Base-by-base conservation (phyloP, 257 asterid species). In the Fraxinus quadrangulata region DNA sequence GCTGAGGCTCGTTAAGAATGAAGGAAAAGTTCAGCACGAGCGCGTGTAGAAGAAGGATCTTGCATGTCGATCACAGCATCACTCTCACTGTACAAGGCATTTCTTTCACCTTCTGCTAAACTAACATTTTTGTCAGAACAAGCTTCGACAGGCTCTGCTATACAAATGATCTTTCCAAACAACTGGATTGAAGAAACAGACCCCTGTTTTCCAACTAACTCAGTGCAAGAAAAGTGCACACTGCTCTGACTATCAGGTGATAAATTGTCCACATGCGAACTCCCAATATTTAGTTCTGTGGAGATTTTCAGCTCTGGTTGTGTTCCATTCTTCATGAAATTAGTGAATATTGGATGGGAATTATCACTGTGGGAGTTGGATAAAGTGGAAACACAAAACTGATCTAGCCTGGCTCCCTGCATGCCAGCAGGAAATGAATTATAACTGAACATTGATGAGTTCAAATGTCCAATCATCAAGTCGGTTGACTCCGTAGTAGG, bases 351-450 rank as follows among this genome's bases (percentile, higher is more conserved):
- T 59, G 78, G 84, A 67, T 24, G 61, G 72, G 26, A 33, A 19
- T 33, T 71, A 66, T 75, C 80, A 59, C 47, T 21, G 13, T 59
- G 67, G 13, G 67, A 19, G 14, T 59, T 59, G 67, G 67, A 59
- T n/a, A 59, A 21, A 21, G 9, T n/a, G 26, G 67, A 59, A 1
- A 23, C 67, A 59, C 30, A 59, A 6, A 59, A 24, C 10, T 67
- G 81, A 71, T 78, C 78, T 67, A 28, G 96, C 92, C 96, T 87
- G 92, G 88, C 89, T 83, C 91, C 91, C 89, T 87, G 94, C 81
- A 89, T 82, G 87, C 90, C 85, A 37, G 56, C 81, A 71, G 94
- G 81, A 70, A 80, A 79, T 70, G 77, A 81, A 66, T 82, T 65
- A 75, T 47, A 79, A 59, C 76, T 73, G 72, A 78, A 16, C 47